These are phyloP conservation scores for Lepidium africanum DNA, from an alignment of 345 rosid genomes.

Conservation along the genomic window DNA sequence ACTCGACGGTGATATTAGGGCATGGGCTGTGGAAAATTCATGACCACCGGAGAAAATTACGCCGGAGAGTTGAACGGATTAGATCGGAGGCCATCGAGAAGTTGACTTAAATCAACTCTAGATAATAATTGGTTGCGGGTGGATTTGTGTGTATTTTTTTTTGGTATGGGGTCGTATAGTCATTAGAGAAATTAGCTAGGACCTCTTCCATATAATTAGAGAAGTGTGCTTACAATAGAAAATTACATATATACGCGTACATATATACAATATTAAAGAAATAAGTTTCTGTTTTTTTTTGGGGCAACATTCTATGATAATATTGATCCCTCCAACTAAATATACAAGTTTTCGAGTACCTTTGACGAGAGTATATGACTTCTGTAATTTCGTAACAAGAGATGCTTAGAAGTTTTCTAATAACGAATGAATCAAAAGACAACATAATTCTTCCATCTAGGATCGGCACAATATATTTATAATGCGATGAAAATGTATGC, in stretches of 20 bases:
- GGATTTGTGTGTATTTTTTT: constrained; percentile 7
- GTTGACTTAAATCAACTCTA: not conserved
- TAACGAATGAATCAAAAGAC: no score
- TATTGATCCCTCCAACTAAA: not conserved
- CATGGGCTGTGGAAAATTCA: constrained; percentile 94
- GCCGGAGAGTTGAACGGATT: constrained; percentile 62
- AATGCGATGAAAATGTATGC: no score
- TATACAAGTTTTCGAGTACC: not conserved
- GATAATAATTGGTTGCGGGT: not conserved
- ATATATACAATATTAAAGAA: not conserved
- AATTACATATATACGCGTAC: not conserved
- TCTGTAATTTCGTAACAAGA: not conserved
- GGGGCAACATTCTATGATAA: not conserved
- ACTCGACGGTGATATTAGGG: constrained; percentile 74
- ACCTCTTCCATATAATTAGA: constrained; percentile 5
- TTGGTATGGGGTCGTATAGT: constrained; percentile 21
- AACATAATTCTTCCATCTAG: no score
- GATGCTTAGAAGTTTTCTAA: no score
- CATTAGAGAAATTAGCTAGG: constrained; percentile 18
- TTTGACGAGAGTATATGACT: not conserved
- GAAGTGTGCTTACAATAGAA: not conserved
- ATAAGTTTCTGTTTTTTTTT: not conserved
- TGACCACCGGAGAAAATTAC: constrained; percentile 65
- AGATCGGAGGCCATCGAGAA: constrained; percentile 19
- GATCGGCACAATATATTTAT: no score